Conservation (phyloP, 2,329 filamentous ascomycete species). For the Colletotrichum liaoningense region DNA sequence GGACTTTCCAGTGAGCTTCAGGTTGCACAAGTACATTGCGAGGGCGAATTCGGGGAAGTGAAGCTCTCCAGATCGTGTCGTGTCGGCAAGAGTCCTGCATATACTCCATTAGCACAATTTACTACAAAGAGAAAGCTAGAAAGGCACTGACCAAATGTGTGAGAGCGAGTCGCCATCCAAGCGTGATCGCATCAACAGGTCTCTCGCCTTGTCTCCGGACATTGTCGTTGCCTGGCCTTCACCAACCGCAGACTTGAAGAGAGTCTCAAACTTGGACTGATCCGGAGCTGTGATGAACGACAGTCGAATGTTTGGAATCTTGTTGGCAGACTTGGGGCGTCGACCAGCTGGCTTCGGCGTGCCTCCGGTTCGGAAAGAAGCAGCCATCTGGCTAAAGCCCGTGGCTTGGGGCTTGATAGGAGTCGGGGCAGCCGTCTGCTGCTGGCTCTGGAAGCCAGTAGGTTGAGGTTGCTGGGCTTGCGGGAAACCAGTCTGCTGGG, state of each 20-base stretch:
- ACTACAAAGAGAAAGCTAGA: not conserved
- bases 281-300: constrained; percentile 97
- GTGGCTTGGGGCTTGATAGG: constrained; percentile 75
- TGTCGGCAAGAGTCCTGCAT: constrained; percentile 87
- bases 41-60: constrained; percentile 98
- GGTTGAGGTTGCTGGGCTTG: constrained; percentile 54
- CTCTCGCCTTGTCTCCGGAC: constrained; percentile 91
- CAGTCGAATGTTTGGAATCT: constrained; percentile 92
- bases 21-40: constrained; percentile 97
- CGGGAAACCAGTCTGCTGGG: constrained; percentile 57
- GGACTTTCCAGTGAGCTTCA: constrained; percentile 88
- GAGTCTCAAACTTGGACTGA: constrained; percentile 95
- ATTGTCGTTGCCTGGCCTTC: constrained; percentile 81
- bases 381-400: constrained; percentile 74
- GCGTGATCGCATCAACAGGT: constrained; percentile 88
- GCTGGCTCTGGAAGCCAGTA: constrained; percentile 61
- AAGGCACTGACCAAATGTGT: constrained; percentile 81
- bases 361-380: constrained; percentile 70
- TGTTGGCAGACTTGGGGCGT: constrained; percentile 68
- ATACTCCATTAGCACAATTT: constrained; percentile 38
- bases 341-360: constrained; percentile 57
- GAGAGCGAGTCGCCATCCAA: constrained; percentile 88
- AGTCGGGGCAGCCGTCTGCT: constrained; percentile 59
- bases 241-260: constrained; percentile 95
- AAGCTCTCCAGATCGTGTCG: constrained; percentile 94